These are phyloP conservation scores for Biscutella auriculata DNA, from an alignment of 441 rosid species.

Conservation along the genomic window DNA sequence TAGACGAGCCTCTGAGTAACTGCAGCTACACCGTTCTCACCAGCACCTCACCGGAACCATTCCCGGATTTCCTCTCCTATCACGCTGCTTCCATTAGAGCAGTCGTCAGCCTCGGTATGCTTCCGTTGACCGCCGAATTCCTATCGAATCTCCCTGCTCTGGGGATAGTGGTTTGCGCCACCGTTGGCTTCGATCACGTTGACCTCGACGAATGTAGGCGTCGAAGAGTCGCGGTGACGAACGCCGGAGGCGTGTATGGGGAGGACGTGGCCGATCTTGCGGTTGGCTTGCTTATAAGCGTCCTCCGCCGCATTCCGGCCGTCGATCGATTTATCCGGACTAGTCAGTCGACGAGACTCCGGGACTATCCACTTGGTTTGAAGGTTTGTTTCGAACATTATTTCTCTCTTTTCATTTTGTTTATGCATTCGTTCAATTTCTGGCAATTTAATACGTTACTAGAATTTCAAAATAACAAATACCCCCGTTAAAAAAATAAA, in stretches of 20 bases:
- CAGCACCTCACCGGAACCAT: not conserved
- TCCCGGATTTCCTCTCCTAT: not conserved
- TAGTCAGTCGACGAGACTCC: constrained; percentile 20
- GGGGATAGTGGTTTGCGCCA: not conserved
- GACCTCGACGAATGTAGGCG: constrained; percentile 3
- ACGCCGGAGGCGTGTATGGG: constrained; percentile 16
- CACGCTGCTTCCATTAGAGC: not conserved
- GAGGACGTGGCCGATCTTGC: constrained; percentile 17
- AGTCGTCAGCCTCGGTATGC: not conserved
- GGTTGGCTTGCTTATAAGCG: constrained; percentile 37
- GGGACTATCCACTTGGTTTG: constrained; percentile 1
- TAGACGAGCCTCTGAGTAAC: not conserved
- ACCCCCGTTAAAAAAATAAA: too few relatives aligned
- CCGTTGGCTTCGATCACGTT: constrained; percentile 10
- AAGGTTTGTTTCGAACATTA: not conserved
- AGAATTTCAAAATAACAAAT: too few relatives aligned
- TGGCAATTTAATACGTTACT: too few relatives aligned
- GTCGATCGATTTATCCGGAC: constrained; percentile 29
- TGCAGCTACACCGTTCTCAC: not conserved
- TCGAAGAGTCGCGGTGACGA: not conserved
- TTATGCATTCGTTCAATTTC: too few relatives aligned
- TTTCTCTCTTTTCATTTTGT: too few relatives aligned
- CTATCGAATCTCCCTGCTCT: constrained; percentile 6
- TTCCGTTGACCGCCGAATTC: not conserved
- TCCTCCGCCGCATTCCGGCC: constrained; percentile 35